Evolutionary conservation across 805 yeast genomes (phyloP).

Genomic region (Candida saitoana): DNA sequence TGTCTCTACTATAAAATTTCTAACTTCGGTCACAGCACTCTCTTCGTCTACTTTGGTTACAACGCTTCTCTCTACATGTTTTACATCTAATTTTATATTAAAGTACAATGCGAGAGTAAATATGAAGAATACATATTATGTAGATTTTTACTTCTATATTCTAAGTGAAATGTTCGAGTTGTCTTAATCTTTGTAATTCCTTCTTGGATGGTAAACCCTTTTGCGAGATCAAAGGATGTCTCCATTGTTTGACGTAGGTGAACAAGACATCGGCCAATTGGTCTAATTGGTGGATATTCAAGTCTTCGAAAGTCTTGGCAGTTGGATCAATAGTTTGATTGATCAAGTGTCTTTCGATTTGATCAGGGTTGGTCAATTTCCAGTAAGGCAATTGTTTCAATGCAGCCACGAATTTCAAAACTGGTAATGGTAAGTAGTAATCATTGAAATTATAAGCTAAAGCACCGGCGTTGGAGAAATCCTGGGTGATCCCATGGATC

Average conservation of each 20-base stretch:
- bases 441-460: conserved; percentile 40
- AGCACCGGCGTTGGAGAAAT: conserved; percentile 44
- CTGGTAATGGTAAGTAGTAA: conserved; percentile 40
- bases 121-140: too few relatives aligned
- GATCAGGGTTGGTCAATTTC: conserved; percentile 61
- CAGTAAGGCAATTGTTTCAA: conserved; percentile 41
- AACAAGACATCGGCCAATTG: conserved; percentile 42
- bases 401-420: conserved; percentile 45
- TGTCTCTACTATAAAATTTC: too few relatives aligned
- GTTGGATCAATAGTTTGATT: conserved; percentile 59
- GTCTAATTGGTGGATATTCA: conserved; percentile 52
- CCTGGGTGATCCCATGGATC: conserved; percentile 60
- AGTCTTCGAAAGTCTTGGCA: conserved; percentile 64
- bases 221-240: conserved; percentile 47
- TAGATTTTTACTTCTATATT: too few relatives aligned
- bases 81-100: too few relatives aligned
- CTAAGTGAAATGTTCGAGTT: conserved; percentile 41
- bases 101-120: conserved; percentile 1
- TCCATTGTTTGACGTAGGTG: conserved; percentile 45
- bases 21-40: too few relatives aligned
- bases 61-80: too few relatives aligned
- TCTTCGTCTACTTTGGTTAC: too few relatives aligned
- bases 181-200: conserved; percentile 41
- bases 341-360: conserved; percentile 66
- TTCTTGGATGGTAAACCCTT: conserved; percentile 40